These are phyloP conservation scores for Jackrogersella minutella DNA, from an alignment of 495 filamentous ascomycete genomes.

Conservation along the genomic window DNA sequence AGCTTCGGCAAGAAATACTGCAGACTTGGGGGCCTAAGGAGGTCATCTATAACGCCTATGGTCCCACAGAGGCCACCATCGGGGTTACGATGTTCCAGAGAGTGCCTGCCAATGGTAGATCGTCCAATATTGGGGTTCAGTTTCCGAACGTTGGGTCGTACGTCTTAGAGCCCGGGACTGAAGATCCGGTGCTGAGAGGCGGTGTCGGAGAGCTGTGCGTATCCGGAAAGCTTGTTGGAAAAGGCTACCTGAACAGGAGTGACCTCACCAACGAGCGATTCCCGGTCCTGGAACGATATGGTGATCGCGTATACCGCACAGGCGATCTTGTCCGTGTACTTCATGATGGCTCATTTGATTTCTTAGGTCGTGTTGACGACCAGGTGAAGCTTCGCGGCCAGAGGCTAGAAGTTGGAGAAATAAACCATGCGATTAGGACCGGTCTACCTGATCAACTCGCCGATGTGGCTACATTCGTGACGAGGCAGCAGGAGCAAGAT, in stretches of 20 bases:
- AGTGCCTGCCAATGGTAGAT: slow-evolving; percentile 72
- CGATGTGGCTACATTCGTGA: slow-evolving; percentile 72
- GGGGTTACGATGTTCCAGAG: slow-evolving; percentile 81
- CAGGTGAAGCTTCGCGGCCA: slow-evolving; percentile 84
- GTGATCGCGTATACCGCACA: slow-evolving; percentile 72
- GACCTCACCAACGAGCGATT: slow-evolving; percentile 72
- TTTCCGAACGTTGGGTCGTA: slow-evolving; percentile 84
- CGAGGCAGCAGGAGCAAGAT: slow-evolving; percentile 66
- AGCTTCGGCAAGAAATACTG: slow-evolving; percentile 75
- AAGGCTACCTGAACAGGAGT: slow-evolving; percentile 82
- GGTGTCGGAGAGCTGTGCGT: slow-evolving; percentile 88
- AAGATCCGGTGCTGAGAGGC: slow-evolving; percentile 76
- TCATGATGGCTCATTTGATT: slow-evolving; percentile 74
- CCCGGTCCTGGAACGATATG: slow-evolving; percentile 59
- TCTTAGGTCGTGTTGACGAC: slow-evolving; percentile 78
- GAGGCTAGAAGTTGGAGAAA: slow-evolving; percentile 78
- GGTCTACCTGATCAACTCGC: slow-evolving; percentile 50
- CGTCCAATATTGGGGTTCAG: slow-evolving; percentile 85
- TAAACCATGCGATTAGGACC: slow-evolving; percentile 70
- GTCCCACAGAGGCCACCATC: slow-evolving; percentile 91
- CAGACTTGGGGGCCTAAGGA: slow-evolving; percentile 69
- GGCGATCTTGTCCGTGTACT: slow-evolving; percentile 80
- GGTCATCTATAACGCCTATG: slow-evolving; percentile 79
- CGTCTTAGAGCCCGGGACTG: slow-evolving; percentile 74
- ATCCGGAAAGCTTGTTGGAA: slow-evolving; percentile 83